Percentiles rank a stretch among this genome's conserved stretches.
These are phyloP conservation scores for Aphanomyces euteiches DNA, from an alignment of 352 stramenopile genomes.

Conservation along the genomic window DNA sequence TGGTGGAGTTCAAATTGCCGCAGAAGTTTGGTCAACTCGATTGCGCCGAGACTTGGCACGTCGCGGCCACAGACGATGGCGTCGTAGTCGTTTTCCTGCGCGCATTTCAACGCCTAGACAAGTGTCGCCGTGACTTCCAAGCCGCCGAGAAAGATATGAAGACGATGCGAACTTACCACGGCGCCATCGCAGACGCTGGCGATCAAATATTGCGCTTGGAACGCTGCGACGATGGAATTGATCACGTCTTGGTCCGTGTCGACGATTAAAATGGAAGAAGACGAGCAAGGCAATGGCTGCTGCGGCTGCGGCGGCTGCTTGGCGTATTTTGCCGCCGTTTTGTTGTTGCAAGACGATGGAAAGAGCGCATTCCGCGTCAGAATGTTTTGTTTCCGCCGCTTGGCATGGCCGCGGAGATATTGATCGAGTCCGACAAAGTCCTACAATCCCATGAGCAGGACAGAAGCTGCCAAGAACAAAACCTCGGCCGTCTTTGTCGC, in stretches of 20 bases:
- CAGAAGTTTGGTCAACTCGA: constrained; percentile 76
- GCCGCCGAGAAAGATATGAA: background rate
- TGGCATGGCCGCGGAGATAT: constrained; percentile 14
- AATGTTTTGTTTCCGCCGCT: constrained; percentile 8
- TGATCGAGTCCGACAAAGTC: constrained; percentile 21
- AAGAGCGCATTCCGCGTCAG: constrained; percentile 11
- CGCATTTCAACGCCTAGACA: constrained; percentile 45
- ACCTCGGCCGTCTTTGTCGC: no score
- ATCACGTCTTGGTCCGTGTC: constrained; percentile 15
- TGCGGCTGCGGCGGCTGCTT: constrained; percentile 30
- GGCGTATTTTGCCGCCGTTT: background rate
- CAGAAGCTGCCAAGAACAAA: no score
- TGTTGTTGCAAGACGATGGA: background rate
- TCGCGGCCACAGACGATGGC: constrained; percentile 81
- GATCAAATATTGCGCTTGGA: constrained; percentile 34
- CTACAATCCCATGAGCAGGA: background rate
- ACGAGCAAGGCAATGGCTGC: constrained; percentile 36
- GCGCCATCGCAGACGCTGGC: constrained; percentile 61
- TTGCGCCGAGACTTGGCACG: constrained; percentile 52
- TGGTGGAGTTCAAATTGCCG: constrained; percentile 72
- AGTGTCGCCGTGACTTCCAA: background rate
- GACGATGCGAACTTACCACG: constrained; percentile 28
- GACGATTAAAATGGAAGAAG: background rate
- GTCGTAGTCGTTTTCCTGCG: constrained; percentile 64
- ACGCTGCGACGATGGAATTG: background rate